These are phyloP conservation scores for Diaporthe destruens DNA, from an alignment of 2,329 filamentous ascomycete species.

Conservation along the genomic window DNA sequence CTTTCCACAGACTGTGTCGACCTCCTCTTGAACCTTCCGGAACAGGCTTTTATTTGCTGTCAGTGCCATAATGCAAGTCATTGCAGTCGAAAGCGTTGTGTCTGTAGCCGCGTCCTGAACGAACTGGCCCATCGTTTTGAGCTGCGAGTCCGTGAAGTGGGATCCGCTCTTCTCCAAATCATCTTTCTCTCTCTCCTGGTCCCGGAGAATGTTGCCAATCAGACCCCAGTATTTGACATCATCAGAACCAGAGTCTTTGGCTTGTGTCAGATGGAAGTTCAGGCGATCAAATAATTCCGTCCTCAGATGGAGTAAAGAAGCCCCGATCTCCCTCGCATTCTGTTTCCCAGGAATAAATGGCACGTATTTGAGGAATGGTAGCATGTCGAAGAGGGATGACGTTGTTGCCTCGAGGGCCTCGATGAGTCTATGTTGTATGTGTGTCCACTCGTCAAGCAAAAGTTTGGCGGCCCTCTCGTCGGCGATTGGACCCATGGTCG, in stretches of 20 bases:
- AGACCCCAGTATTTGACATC: constrained; percentile 29
- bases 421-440: constrained; percentile 19
- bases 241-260: neutral
- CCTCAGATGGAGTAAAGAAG: neutral
- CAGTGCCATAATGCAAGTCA: constrained; percentile 32
- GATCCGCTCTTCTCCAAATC: neutral
- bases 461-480: neutral
- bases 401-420: constrained; percentile 11
- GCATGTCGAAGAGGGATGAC: constrained; percentile 18
- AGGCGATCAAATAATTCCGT: neutral
- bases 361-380: constrained; percentile 22
- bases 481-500: constrained; percentile 23
- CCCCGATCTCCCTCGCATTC: constrained; percentile 1
- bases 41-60: constrained; percentile 1
- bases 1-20: neutral
- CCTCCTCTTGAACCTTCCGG: constrained; percentile 13
- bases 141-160: constrained; percentile 14
- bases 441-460: constrained; percentile 10
- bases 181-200: constrained; percentile 9
- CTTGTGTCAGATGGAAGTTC: constrained; percentile 1
- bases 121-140: neutral
- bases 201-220: constrained; percentile 2
- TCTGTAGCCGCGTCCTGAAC: constrained; percentile 22
- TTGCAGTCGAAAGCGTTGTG: constrained; percentile 15
- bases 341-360: constrained; percentile 15